Evolutionary conservation across 192 early-diverging fungal species (phyloP).

Genomic region (Diversispora eburnea): DNA sequence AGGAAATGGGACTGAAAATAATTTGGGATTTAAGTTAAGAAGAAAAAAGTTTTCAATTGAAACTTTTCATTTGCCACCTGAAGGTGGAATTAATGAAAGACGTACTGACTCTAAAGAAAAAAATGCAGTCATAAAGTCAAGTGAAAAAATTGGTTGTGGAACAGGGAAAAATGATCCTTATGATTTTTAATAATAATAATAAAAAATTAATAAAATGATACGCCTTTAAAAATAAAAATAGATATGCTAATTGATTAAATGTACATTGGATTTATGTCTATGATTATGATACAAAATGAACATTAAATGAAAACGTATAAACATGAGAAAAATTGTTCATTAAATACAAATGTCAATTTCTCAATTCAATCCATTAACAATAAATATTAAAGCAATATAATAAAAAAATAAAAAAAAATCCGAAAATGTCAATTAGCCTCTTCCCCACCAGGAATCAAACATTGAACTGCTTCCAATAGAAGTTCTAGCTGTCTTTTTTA

Average conservation of each 20-base stretch:
- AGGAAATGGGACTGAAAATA: conserved; percentile 52
- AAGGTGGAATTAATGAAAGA: conserved; percentile 74
- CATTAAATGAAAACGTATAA: no score
- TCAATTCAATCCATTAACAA: no score
- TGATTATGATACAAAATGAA: no score
- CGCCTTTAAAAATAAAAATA: no score
- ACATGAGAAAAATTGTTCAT: no score
- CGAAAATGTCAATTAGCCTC: background rate
- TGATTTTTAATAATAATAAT: background rate
- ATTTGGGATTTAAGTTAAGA: conserved; percentile 83
- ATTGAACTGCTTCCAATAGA: conserved; percentile 34
- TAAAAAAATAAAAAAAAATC: background rate
- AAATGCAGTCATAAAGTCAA: background rate
- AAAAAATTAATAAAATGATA: background rate
- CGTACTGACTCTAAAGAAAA: conserved; percentile 26
- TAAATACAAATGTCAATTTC: no score
- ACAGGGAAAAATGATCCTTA: background rate
- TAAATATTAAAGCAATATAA: no score
- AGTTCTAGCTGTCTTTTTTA: conserved; percentile 38
- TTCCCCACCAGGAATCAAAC: conserved; percentile 28
- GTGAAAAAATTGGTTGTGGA: background rate
- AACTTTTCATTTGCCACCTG: conserved; percentile 91
- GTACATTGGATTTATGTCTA: no score
- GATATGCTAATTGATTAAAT: no score
- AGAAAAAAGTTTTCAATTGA: conserved; percentile 91